Evolutionary conservation across 2,329 filamentous ascomycete genomes (phyloP).

Genomic region (Ophiostoma piceae): DNA sequence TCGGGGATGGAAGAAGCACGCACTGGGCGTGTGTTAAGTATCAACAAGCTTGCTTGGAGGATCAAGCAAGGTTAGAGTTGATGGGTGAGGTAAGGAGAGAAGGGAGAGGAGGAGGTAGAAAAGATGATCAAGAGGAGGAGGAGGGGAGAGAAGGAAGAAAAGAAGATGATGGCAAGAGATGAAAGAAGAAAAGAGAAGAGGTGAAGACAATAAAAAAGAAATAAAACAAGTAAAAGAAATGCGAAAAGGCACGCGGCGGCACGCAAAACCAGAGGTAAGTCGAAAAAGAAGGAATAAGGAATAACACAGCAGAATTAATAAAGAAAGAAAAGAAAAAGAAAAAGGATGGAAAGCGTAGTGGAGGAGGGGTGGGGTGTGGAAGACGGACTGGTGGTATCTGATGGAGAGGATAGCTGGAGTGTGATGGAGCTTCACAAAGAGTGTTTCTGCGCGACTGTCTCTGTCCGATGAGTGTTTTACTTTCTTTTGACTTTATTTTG

Average conservation of each 20-base stretch:
- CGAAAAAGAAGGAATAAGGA: background rate
- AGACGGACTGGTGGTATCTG: background rate
- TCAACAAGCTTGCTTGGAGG: constrained; percentile 15
- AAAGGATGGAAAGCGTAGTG: background rate
- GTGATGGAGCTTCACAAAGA: background rate
- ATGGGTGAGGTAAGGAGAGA: background rate
- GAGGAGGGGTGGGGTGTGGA: constrained; percentile 10
- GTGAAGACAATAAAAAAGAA: background rate
- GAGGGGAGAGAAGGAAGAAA: background rate
- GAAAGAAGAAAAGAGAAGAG: constrained; percentile 6
- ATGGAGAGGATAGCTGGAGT: background rate
- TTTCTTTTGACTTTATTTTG: background rate
- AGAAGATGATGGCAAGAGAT: constrained; percentile 8
- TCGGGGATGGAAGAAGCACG: constrained; percentile 3
- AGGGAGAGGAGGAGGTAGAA: constrained; percentile 2
- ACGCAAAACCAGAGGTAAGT: background rate
- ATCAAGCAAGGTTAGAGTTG: constrained; percentile 6
- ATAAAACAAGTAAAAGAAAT: constrained; percentile 1
- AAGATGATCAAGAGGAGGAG: background rate
- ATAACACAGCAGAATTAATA: background rate
- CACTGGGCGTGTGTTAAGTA: constrained; percentile 14
- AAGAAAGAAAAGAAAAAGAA: background rate
- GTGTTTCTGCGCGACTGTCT: background rate
- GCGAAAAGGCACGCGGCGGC: constrained; percentile 1
- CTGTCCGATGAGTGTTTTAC: background rate